phyloP scores from a whole-genome alignment of 352 stramenopile genomes.

The Pythium brassicae region DNA sequence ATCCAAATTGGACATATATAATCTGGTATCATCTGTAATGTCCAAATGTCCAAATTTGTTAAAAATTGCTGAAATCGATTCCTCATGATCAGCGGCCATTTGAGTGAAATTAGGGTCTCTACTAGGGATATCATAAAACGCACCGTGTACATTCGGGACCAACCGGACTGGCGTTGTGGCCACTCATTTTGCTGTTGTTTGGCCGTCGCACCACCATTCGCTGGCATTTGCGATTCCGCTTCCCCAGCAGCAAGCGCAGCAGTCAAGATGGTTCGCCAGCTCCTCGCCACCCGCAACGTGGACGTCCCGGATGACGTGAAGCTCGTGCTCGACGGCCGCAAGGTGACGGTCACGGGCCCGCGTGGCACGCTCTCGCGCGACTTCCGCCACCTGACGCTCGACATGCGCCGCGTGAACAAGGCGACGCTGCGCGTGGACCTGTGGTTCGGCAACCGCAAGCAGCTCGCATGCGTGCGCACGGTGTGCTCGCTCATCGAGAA shows the following conservation, averaged over 20 bases:
- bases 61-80: no score
- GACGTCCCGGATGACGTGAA: constrained; percentile 94
- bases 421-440: constrained; percentile 95
- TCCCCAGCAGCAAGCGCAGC: no score
- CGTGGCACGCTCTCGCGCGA: constrained; percentile 93
- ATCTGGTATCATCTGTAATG: no score
- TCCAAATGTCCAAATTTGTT: no score
- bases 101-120: no score
- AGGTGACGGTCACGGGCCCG: constrained; percentile 95
- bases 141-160: no score
- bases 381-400: constrained; percentile 98
- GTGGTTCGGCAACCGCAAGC: constrained; percentile 99
- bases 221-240: constrained; percentile 66
- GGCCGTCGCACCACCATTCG: no score
- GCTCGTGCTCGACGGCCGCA: constrained; percentile 92
- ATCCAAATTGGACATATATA: no score
- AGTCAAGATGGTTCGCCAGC: constrained; percentile 76
- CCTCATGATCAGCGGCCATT: no score
- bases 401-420: constrained; percentile 91
- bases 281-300: constrained; percentile 92
- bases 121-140: no score
- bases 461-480: constrained; percentile 97
- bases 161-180: no score
- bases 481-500: constrained; percentile 99
- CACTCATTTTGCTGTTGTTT: no score